Conservation (phyloP, 2,329 filamentous ascomycete species). For the Cladophialophora immunda region DNA sequence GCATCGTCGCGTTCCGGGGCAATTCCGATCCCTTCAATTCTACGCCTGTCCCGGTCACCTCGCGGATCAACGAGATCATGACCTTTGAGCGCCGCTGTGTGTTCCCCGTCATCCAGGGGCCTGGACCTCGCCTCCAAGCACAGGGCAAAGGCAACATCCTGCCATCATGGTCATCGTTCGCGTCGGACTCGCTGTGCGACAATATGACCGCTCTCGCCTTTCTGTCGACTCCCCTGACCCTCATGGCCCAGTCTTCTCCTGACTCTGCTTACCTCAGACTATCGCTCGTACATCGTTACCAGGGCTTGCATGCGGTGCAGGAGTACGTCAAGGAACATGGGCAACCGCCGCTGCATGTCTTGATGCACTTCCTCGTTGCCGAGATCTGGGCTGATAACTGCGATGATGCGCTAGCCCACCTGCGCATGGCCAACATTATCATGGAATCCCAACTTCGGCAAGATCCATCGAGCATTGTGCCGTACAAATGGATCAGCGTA, state of each 20-base stretch:
- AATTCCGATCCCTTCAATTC: slow-evolving; percentile 12
- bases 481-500: slow-evolving; percentile 17
- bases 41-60: slow-evolving; percentile 6
- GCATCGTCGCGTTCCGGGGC: slow-evolving; percentile 9
- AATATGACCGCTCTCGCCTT: slow-evolving; percentile 11
- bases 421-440: slow-evolving; percentile 7
- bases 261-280: slow-evolving; percentile 9
- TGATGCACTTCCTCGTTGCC: slow-evolving; percentile 15
- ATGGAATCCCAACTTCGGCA: slow-evolving; percentile 13
- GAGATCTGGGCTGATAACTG: slow-evolving; percentile 11
- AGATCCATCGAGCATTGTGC: background rate
- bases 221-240: slow-evolving; percentile 7
- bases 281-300: slow-evolving; percentile 4
- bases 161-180: slow-evolving; percentile 14
- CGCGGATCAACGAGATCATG: slow-evolving; percentile 15
- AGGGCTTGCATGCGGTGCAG: slow-evolving; percentile 5
- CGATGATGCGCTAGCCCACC: slow-evolving; percentile 12
- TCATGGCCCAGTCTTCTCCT: slow-evolving; percentile 9
- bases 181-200: slow-evolving; percentile 12
- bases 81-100: slow-evolving; percentile 11
- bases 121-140: slow-evolving; percentile 1
- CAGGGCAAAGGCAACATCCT: slow-evolving; percentile 14
- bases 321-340: background rate
- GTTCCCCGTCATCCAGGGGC: slow-evolving; percentile 16
- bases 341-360: slow-evolving; percentile 8